phyloP scores from a whole-genome alignment of 768 basidiomycete species.

The Amanita pseudoporphyria region DNA sequence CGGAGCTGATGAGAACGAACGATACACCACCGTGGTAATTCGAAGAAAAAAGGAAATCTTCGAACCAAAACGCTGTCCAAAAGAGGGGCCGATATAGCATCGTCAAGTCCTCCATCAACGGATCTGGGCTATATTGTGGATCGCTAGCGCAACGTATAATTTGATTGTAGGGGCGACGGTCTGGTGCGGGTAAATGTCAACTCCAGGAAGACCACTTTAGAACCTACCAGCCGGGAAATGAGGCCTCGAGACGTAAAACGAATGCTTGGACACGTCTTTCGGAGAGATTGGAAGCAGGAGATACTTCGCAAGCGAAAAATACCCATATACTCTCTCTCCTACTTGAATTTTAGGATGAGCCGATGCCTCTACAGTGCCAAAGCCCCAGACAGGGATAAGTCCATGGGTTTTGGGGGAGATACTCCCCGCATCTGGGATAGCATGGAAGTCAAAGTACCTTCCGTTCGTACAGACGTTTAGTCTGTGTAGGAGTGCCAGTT shows the following conservation, averaged over 20 bases:
- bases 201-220: neutral
- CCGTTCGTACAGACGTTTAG: neutral
- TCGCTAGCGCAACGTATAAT: conserved; percentile 50
- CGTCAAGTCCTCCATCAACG: conserved; percentile 45
- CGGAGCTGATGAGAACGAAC: conserved; percentile 52
- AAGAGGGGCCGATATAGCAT: conserved; percentile 70
- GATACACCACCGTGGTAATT: conserved; percentile 39
- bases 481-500: neutral
- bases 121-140: conserved; percentile 39
- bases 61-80: conserved; percentile 71
- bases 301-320: conserved; percentile 50
- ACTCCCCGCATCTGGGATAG: conserved; percentile 28
- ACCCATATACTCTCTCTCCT: conserved; percentile 59
- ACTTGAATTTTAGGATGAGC: conserved; percentile 34
- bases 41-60: conserved; percentile 53
- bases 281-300: conserved; percentile 43
- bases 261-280: conserved; percentile 39
- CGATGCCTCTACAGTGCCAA: conserved; percentile 46
- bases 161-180: conserved; percentile 63
- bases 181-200: conserved; percentile 16
- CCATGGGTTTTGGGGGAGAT: conserved; percentile 46
- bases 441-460: conserved; percentile 65
- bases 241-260: conserved; percentile 50
- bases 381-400: conserved; percentile 66
- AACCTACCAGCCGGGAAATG: conserved; percentile 49